phyloP scores from a whole-genome alignment of 129 eudicot genomes.

The Silybum marianum region DNA sequence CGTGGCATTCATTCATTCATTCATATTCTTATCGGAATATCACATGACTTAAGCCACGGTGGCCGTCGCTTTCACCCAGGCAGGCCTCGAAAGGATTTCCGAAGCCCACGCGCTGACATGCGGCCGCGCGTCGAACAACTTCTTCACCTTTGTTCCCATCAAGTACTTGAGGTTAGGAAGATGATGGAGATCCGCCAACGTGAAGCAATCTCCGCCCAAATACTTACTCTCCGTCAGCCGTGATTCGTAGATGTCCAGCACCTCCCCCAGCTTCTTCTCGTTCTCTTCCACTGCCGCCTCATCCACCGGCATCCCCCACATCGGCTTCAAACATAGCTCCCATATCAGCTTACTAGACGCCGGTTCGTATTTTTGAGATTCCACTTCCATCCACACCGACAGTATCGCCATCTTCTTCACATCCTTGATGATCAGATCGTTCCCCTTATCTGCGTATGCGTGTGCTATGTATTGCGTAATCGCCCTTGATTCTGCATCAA shows the following conservation, averaged over 20 bases:
- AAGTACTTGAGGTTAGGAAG: slow-evolving; percentile 23
- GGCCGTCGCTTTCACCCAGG: slow-evolving; percentile 19
- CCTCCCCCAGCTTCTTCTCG: slow-evolving; percentile 35
- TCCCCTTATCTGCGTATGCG: slow-evolving; percentile 33
- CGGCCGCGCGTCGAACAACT: slow-evolving; percentile 32
- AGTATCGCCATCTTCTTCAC: slow-evolving; percentile 34
- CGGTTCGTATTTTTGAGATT: slow-evolving; percentile 26
- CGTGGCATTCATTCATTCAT: not conserved
- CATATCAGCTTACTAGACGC: slow-evolving; percentile 8
- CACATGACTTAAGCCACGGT: not conserved
- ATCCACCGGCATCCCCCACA: slow-evolving; percentile 16
- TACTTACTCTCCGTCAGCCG: slow-evolving; percentile 49
- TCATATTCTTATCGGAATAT: not conserved
- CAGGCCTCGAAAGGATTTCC: slow-evolving; percentile 27
- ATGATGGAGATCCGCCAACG: slow-evolving; percentile 59
- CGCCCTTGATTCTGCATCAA: slow-evolving; percentile 74
- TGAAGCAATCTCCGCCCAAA: slow-evolving; percentile 52
- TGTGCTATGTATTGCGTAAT: slow-evolving; percentile 32
- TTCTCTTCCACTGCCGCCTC: slow-evolving; percentile 31
- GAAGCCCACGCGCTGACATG: slow-evolving; percentile 35
- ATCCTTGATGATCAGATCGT: slow-evolving; percentile 26
- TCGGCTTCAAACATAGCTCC: slow-evolving; percentile 26
- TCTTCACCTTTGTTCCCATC: slow-evolving; percentile 34
- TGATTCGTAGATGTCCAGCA: slow-evolving; percentile 53
- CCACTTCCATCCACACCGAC: slow-evolving; percentile 38